Evolutionary conservation across 169 alveolate species (phyloP), one percentile per base, ranked within the genome.

Genomic region (Plasmodium adleri): DNA sequence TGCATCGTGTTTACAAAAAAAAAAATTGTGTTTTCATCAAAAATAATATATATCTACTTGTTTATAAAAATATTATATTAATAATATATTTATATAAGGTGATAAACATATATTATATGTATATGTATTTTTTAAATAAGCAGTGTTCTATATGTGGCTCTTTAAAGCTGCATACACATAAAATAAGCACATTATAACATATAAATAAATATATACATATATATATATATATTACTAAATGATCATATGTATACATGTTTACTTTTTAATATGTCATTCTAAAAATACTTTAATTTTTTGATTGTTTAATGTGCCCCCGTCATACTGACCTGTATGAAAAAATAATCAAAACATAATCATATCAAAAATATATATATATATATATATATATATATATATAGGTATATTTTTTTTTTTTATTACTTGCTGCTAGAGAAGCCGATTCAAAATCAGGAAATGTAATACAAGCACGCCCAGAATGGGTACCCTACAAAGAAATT

Each of bases 401-500:
- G n/a, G 60, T 52, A 52, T 9, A 52, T 9, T 45, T 58, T 20
- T 70, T 2, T 28, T 78, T 26, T 78, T 20, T 78, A 43, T 52
- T 78, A 78, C 89, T 78, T 24, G 89, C 89, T 78, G 89, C 89
- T 43, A 78, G 20, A 17, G 89, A 22, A 6, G 89, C 89, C 15
- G 71, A 64, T 78, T 78, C 89, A 15, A 52, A 26, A 6, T 78
- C 76, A n/a, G 89, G 78, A 47, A 78, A 78, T 32, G 89, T 78
- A 52, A 78, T 28, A 68, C 71, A 78, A 9, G 89, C 89, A 45
- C 89, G 54, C 22, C 89, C 89, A 50, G 89, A 78, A 47, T 78
- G 89, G 20, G 64, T 76, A n/a, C 89, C 89, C 89, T 73, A 59
- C 28, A 54, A 62, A 47, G 26, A 60, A 60, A 74, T 15, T 24